These are phyloP conservation scores for Fusarium hostae DNA, from an alignment of 2,329 filamentous ascomycete genomes.

Conservation along the genomic window DNA sequence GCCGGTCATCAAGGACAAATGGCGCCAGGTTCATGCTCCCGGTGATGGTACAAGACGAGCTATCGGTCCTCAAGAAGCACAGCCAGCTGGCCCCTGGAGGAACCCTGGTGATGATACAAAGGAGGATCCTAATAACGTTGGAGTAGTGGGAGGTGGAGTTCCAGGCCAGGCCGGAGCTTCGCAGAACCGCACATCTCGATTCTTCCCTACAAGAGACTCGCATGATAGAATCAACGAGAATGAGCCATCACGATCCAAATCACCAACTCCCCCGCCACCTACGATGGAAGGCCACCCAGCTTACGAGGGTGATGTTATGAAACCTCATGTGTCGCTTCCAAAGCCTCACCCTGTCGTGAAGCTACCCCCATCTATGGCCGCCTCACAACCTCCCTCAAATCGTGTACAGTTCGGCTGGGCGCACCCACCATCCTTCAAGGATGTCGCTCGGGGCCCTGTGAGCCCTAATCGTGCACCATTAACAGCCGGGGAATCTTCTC, in stretches of 20 bases:
- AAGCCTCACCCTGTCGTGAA: conserved; percentile 80
- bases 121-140: conserved; percentile 44
- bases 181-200: conserved; percentile 65
- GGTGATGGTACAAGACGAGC: conserved; percentile 51
- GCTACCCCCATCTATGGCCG: conserved; percentile 70
- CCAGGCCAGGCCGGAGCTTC: conserved; percentile 51
- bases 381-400: conserved; percentile 40
- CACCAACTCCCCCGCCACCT: conserved; percentile 78
- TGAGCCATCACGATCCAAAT: conserved; percentile 60
- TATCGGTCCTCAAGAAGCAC: conserved; percentile 42
- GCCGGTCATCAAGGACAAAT: conserved; percentile 63
- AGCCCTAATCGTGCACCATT: conserved; percentile 38
- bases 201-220: conserved; percentile 68
- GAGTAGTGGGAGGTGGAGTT: conserved; percentile 46
- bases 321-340: conserved; percentile 77
- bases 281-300: conserved; percentile 77
- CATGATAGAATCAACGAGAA: conserved; percentile 53
- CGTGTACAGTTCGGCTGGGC: conserved; percentile 51
- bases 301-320: conserved; percentile 72
- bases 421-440: conserved; percentile 48
- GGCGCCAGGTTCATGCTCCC: conserved; percentile 58
- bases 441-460: conserved; percentile 40
- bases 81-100: conserved; percentile 47
- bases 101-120: conserved; percentile 43
- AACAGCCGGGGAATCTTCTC: conserved; percentile 50